Conservation (phyloP, 306 rosid genomes). For the Lathyrus aphaca region DNA sequence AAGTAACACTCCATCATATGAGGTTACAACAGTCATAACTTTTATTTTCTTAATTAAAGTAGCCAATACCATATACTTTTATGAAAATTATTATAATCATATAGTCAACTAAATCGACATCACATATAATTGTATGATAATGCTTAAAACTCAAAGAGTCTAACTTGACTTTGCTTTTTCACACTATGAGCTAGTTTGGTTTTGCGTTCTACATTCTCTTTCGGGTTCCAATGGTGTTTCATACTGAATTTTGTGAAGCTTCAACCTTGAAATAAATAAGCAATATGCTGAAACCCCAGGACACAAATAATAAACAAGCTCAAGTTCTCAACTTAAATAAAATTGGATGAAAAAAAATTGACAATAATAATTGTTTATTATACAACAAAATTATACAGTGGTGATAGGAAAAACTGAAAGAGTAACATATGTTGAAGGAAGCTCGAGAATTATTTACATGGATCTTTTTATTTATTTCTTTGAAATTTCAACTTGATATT, state of each 20-base stretch:
- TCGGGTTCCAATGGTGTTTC: background rate
- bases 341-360: background rate
- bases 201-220: background rate
- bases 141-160: background rate
- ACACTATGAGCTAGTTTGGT: background rate
- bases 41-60: too few species aligned
- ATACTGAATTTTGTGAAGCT: background rate
- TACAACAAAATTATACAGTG: background rate
- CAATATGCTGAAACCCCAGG: background rate
- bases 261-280: background rate
- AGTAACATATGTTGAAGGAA: background rate
- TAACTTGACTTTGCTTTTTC: background rate
- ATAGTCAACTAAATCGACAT: background rate
- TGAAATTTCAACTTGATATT: constrained; percentile 37
- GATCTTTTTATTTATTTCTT: background rate
- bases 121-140: background rate
- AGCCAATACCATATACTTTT: too few species aligned
- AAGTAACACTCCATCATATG: too few species aligned
- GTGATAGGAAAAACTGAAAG: background rate
- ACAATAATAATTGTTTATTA: background rate
- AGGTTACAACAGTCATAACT: too few species aligned
- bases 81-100: background rate
- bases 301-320: constrained; percentile 6
- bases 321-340: constrained; percentile 7
- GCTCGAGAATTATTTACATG: background rate